Evolutionary conservation across 176 grass and related monocot species (phyloP).

Genomic region (Musa troglodytarum): DNA sequence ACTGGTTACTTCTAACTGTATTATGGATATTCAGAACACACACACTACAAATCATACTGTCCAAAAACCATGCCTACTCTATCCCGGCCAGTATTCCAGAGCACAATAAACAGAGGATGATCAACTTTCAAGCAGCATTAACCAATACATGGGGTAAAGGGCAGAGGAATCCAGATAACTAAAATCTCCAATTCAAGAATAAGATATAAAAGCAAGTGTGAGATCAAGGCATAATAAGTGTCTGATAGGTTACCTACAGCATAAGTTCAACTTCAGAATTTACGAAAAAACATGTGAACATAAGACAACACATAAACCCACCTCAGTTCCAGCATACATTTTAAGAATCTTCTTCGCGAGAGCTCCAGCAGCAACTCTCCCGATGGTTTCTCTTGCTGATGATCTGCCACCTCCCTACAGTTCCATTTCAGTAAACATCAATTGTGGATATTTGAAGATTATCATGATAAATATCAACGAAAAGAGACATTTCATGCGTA

Average conservation of each 20-base stretch:
- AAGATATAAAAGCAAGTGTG: neutral
- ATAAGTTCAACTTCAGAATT: too few relatives aligned
- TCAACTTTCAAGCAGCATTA: neutral
- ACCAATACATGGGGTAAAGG: too few relatives aligned
- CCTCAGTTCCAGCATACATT: constrained; percentile 34
- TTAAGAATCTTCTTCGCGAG: constrained; percentile 99
- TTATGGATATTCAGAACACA: too few relatives aligned
- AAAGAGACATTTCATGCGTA: neutral
- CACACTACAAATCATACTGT: too few relatives aligned
- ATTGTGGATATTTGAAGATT: neutral
- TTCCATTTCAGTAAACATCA: constrained; percentile 13
- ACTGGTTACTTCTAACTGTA: too few relatives aligned
- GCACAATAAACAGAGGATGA: too few relatives aligned
- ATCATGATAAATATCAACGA: neutral
- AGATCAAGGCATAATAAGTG: neutral
- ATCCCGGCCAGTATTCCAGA: too few relatives aligned
- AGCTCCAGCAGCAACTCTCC: constrained; percentile 95
- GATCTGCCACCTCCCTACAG: constrained; percentile 91
- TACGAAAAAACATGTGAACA: too few relatives aligned
- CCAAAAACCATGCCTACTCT: too few relatives aligned
- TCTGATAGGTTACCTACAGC: neutral
- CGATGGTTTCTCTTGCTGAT: constrained; percentile 99
- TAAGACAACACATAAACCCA: constrained; percentile 5
- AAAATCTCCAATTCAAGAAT: too few relatives aligned
- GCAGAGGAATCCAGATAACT: too few relatives aligned